Conservation (phyloP, 2,329 filamentous ascomycete genomes). For the Xylaria sp. region DNA sequence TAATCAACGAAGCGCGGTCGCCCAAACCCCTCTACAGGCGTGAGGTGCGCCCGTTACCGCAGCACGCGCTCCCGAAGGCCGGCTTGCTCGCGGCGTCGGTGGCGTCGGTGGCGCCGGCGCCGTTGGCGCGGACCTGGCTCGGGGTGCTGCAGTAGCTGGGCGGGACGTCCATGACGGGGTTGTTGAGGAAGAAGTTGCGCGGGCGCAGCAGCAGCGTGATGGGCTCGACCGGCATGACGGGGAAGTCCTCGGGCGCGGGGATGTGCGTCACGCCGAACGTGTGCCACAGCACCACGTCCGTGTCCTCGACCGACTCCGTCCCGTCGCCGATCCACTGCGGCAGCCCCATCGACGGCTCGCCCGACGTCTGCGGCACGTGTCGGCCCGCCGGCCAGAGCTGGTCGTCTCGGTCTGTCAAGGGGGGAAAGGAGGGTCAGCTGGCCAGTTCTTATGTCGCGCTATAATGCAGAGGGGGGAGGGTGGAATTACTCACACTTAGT, state of each 20-base stretch:
- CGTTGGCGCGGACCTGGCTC: constrained; percentile 54
- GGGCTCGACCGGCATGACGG: constrained; percentile 86
- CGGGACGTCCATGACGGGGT: constrained; percentile 79
- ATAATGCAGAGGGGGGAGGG: background rate
- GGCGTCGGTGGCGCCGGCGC: constrained; percentile 36
- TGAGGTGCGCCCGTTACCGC: too few relatives aligned
- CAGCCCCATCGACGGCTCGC: constrained; percentile 73
- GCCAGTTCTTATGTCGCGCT: background rate
- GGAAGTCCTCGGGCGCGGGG: constrained; percentile 87
- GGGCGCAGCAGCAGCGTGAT: constrained; percentile 80
- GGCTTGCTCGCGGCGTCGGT: constrained; percentile 36
- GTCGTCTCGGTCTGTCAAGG: constrained; percentile 67
- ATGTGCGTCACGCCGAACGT: constrained; percentile 92
- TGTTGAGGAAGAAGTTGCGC: constrained; percentile 79
- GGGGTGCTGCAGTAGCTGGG: constrained; percentile 75
- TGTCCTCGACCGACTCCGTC: constrained; percentile 71
- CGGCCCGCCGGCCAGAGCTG: constrained; percentile 84
- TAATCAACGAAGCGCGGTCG: too few relatives aligned
- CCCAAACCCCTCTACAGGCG: too few relatives aligned
- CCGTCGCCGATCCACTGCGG: constrained; percentile 78
- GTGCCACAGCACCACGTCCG: constrained; percentile 89
- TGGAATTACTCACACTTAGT: constrained; percentile 71
- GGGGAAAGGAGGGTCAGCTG: background rate
- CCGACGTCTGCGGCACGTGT: constrained; percentile 86
- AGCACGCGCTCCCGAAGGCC: constrained; percentile 28